Evolutionary conservation across 495 filamentous ascomycete species (phyloP).

Genomic region (Bacidia rubella): DNA sequence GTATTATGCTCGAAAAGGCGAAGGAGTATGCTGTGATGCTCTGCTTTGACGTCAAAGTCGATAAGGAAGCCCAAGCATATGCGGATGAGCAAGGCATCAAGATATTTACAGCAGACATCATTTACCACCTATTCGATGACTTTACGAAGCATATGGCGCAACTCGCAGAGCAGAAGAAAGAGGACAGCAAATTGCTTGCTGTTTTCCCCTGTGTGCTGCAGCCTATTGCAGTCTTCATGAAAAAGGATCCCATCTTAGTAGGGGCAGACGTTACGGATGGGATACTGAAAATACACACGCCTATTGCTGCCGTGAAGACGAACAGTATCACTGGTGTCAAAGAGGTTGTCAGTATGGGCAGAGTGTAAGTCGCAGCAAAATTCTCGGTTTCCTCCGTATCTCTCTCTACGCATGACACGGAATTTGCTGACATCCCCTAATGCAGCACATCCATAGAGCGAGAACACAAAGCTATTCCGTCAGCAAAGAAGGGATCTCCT

Average conservation of each 20-base stretch:
- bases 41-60: constrained; percentile 98
- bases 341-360: constrained; percentile 71
- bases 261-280: constrained; percentile 94
- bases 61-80: constrained; percentile 86
- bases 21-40: constrained; percentile 98
- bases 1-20: constrained; percentile 91
- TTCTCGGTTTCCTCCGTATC: not conserved
- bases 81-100: constrained; percentile 93
- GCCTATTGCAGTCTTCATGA: constrained; percentile 94
- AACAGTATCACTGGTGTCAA: constrained; percentile 67
- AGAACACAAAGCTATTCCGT: constrained; percentile 83
- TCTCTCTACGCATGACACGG: not conserved
- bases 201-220: constrained; percentile 91
- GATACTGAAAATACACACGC: constrained; percentile 69
- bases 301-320: constrained; percentile 69
- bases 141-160: constrained; percentile 90
- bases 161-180: constrained; percentile 79
- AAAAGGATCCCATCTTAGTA: constrained; percentile 89
- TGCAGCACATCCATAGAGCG: constrained; percentile 80
- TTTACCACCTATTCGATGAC: constrained; percentile 94
- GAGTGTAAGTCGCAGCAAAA: constrained; percentile 63
- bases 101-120: constrained; percentile 97
- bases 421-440: constrained; percentile 4
- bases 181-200: constrained; percentile 85
- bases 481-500: constrained; percentile 92